Percentiles rank a stretch among this genome's conserved stretches.
phyloP scores from a whole-genome alignment of 805 yeast species.

The Cyberlindnera sargentensis region DNA sequence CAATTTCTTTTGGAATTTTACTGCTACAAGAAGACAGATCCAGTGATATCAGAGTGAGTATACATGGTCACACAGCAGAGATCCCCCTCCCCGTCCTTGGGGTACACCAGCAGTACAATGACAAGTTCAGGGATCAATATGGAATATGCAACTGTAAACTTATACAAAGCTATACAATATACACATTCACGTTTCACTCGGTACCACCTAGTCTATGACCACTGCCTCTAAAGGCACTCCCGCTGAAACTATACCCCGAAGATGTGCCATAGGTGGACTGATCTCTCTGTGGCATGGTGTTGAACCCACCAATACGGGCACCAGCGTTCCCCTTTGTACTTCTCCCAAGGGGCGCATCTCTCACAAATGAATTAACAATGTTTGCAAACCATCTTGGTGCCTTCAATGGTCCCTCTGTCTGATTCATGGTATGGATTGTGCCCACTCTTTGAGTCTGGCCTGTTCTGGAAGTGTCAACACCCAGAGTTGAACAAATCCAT shows the following conservation, averaged over 20 bases:
- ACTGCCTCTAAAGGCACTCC: slow-evolving; percentile 27
- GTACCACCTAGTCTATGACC: slow-evolving; percentile 32
- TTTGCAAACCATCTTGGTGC: slow-evolving; percentile 44
- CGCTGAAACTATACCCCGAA: slow-evolving; percentile 10
- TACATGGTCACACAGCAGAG: too few species aligned
- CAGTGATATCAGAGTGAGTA: not conserved
- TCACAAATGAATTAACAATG: slow-evolving; percentile 19
- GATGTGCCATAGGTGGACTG: slow-evolving; percentile 1
- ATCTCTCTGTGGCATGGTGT: not conserved
- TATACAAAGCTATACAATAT: too few species aligned
- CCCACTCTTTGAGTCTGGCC: slow-evolving; percentile 26
- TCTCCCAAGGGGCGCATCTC: not conserved
- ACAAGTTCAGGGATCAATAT: too few species aligned
- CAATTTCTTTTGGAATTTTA: slow-evolving; percentile 13
- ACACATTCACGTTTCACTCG: not conserved
- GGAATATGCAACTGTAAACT: too few species aligned
- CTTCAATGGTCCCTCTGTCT: slow-evolving; percentile 45
- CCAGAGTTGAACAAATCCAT: slow-evolving; percentile 18
- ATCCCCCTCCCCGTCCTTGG: too few species aligned
- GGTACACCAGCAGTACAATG: too few species aligned
- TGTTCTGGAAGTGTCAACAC: slow-evolving; percentile 16
- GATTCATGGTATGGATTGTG: slow-evolving; percentile 22
- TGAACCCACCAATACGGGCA: slow-evolving; percentile 1
- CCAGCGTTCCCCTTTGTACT: slow-evolving; percentile 1
- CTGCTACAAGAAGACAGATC: slow-evolving; percentile 6